Base-by-base conservation (phyloP, 2,329 filamentous ascomycete species). In the Epichloe coenophiala region DNA sequence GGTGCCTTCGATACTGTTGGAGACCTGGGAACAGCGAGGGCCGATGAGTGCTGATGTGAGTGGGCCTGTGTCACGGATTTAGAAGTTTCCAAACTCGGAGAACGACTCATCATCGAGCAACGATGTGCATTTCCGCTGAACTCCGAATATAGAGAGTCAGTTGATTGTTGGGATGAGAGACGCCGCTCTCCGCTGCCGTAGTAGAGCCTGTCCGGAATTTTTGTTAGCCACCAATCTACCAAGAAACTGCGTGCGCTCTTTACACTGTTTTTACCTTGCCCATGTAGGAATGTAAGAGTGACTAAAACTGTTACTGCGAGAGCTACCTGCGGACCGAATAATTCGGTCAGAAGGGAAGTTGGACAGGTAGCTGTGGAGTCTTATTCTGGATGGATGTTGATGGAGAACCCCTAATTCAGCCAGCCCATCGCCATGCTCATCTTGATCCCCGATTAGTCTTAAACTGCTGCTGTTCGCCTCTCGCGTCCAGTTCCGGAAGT, bases 151-250 rank as follows among this genome's bases (percentile, higher is more conserved):
- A 74, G 66, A 35, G 72, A 65, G 55, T 73, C 68, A 7, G 72
- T 73, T 1, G 71, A 69, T 8, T 68, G 63, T 37, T 68, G 61
- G 17, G 63, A 57, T 19, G 71, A 69, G 45, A 68, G 78, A 45
- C 68, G 74, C 54, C 71, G 74, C 63, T 78, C 81, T 47, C 82
- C 81, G 49, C 79, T 81, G 37, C 80, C 79, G 62, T 89, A 89
- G 65, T 88, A 89, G 15, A 87, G 68, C 57, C 74, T 80, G 40
- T 64, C 42, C 37, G 2, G n/a, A 19, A 27, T 33, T 4, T 33
- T 27, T 11, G 19, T 51, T 42, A 39, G 45, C 48, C n/a, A 15
- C 36, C 17, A 47, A 33, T 15, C 13, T 37, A n/a, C 17, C 15
- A 27, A 17, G 36, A 13, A 35, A 37, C 13, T 36, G 33, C 39